Base-by-base conservation (phyloP, 257 asterid genomes). In the Linderniella brevidens region DNA sequence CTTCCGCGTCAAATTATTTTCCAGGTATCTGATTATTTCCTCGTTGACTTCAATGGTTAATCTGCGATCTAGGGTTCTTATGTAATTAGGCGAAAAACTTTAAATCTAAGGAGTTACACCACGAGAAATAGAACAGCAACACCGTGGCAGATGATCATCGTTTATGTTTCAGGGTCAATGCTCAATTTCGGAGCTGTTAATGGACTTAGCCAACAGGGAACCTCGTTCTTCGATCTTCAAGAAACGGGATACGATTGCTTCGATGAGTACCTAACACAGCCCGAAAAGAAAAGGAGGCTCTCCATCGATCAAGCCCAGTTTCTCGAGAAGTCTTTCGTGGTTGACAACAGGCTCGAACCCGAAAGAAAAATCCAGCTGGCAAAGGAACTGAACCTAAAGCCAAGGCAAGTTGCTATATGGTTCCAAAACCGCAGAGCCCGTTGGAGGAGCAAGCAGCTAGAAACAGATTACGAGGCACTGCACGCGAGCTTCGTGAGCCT, bases 381-480 rank as follows among this genome's bases (percentile, higher is more conserved):
- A 18, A 73, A 82, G 54, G 94, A 82, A 44, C 92, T 82, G 0
- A 78, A 77, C 1, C 53, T 82, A 60, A 75, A 68, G 62, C 88
- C 94, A 13, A 64, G 92, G 29, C 94, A 82, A 65, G 55, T 82
- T 49, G 92, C 92, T 1, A 69, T 82, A 41, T 82, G 94, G 94
- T 82, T 82, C 59, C 94, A 82, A 51, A 82, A 82, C 46, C 79
- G 94, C 11, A 67, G 92, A 48, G 94, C 94, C 0, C 73, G 94
- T 11, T 82, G 84, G 76, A 82, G 79, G 78, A 71, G 72, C 9
- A 82, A 74, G 57, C 81, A 72, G 60, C 63, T 82, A 17, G 94
- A 82, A 68, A 72, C 68, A 46, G 94, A 79, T 50, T 80, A 75
- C 13, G 93, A 75, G 20, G 49, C 61, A 3, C 37, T 83, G 48